Percentiles rank a stretch among this genome's conserved stretches.
These are phyloP conservation scores for Hygrophila difformis DNA, from an alignment of 257 asterid genomes.

Conservation along the genomic window DNA sequence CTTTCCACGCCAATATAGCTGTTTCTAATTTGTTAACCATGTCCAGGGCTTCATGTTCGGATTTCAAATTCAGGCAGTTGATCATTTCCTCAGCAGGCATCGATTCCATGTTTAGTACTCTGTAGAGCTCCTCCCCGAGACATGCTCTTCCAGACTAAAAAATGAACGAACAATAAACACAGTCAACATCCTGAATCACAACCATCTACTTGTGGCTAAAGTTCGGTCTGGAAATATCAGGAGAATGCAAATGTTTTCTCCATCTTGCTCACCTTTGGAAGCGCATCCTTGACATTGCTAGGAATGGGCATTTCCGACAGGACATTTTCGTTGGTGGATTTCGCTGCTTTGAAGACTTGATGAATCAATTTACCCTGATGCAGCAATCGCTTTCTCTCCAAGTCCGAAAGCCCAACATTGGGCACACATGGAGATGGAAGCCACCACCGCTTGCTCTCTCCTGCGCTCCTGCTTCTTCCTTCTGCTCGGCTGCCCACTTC, in stretches of 20 bases:
- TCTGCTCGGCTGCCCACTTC: slow-evolving; percentile 90
- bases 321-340: slow-evolving; percentile 58
- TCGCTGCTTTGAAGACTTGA: slow-evolving; percentile 83
- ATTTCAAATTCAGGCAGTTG: slow-evolving; percentile 43
- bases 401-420: slow-evolving; percentile 58
- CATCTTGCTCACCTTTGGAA: slow-evolving; percentile 60
- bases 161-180: neutral
- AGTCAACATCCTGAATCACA: neutral
- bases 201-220: neutral
- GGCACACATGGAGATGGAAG: slow-evolving; percentile 93
- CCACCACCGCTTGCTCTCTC: slow-evolving; percentile 94
- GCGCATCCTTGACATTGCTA: slow-evolving; percentile 50
- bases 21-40: slow-evolving; percentile 68
- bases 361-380: slow-evolving; percentile 55
- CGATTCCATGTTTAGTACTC: slow-evolving; percentile 38
- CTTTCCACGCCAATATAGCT: slow-evolving; percentile 66
- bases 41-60: slow-evolving; percentile 70
- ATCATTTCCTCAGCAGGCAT: slow-evolving; percentile 42
- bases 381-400: slow-evolving; percentile 56
- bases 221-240: too few species aligned
- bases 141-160: slow-evolving; percentile 72
- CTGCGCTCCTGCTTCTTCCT: slow-evolving; percentile 65
- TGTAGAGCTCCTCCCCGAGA: slow-evolving; percentile 75
- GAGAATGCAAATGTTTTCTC: too few species aligned
- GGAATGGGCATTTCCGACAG: slow-evolving; percentile 79